A percentile compares a stretch with the other conserved stretches of the same genome.
Conservation (phyloP, 2,329 filamentous ascomycete species). For the Alternaria longipes region DNA sequence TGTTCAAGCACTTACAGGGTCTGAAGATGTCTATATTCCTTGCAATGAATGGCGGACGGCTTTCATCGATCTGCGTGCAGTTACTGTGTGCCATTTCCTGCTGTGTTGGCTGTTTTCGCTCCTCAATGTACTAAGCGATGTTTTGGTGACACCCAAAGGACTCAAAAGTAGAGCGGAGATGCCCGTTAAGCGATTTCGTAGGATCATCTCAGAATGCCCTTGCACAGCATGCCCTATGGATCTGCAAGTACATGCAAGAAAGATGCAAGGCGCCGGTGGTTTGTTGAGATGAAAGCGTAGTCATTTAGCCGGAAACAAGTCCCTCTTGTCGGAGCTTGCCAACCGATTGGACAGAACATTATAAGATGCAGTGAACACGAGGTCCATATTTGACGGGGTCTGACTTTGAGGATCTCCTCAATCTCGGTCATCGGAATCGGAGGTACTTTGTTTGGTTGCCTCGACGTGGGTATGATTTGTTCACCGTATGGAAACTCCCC, state of each 20-base stretch:
- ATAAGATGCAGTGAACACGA: slow-evolving; percentile 17
- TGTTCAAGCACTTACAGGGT: not conserved
- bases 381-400: slow-evolving; percentile 9
- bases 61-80: not conserved
- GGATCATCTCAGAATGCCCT: not conserved
- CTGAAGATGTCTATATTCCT: not conserved
- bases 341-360: slow-evolving; percentile 18
- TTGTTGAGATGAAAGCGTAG: slow-evolving; percentile 1
- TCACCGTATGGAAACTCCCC: not conserved
- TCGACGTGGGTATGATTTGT: not conserved
- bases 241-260: not conserved
- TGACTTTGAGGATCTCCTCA: slow-evolving; percentile 25
- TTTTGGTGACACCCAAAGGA: not conserved
- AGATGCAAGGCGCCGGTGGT: not conserved
- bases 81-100: not conserved
- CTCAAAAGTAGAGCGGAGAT: slow-evolving; percentile 1
- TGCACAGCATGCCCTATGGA: slow-evolving; percentile 2
- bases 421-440: not conserved
- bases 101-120: not conserved
- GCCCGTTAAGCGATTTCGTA: not conserved
- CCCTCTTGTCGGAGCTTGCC: slow-evolving; percentile 26
- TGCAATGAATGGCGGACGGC: not conserved
- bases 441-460: slow-evolving; percentile 2
- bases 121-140: not conserved
- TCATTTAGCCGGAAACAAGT: slow-evolving; percentile 36